Percentiles rank a stretch among this genome's conserved stretches.
Conservation (phyloP, 2,329 filamentous ascomycete genomes). For the Paramyrothecium roridum region DNA sequence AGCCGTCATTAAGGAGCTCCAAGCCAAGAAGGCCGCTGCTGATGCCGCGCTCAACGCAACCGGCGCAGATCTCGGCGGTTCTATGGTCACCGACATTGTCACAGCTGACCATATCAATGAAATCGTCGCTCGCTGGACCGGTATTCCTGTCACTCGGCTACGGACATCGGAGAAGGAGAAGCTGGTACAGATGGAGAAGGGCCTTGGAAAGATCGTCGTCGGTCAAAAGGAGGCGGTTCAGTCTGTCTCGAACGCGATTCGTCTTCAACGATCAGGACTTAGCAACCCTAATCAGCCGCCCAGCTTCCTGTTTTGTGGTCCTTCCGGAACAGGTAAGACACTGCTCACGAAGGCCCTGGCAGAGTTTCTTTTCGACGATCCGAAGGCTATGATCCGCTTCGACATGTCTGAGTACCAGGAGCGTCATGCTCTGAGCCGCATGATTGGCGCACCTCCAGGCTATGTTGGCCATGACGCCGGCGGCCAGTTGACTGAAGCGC, state of each 20-base stretch:
- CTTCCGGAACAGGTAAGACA: constrained; percentile 97
- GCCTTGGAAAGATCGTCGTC: constrained; percentile 79
- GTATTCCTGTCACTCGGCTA: constrained; percentile 90
- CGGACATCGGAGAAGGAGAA: constrained; percentile 98
- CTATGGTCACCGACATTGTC: constrained; percentile 88
- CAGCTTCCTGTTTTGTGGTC: constrained; percentile 98
- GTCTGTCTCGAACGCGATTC: constrained; percentile 93
- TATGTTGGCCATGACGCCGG: constrained; percentile 97
- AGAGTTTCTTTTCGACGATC: constrained; percentile 96
- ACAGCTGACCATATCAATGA: constrained; percentile 98
- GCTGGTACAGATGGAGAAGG: constrained; percentile 93
- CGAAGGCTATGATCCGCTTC: constrained; percentile 97
- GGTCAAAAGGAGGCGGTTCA: constrained; percentile 92
- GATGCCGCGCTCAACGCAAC: constrained; percentile 65
- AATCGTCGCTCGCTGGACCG: constrained; percentile 96
- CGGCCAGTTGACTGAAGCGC: constrained; percentile 90
- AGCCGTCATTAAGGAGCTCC: constrained; percentile 73
- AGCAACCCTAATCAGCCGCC: constrained; percentile 95
- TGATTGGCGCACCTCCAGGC: constrained; percentile 96
- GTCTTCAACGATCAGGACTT: constrained; percentile 90
- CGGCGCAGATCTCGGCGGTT: constrained; percentile 57
- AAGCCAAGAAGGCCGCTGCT: constrained; percentile 73
- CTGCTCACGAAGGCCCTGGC: constrained; percentile 94
- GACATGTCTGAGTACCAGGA: constrained; percentile 99
- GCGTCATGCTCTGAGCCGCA: constrained; percentile 87